Conservation (phyloP, 805 yeast genomes). For the Yamadazyma sp. region DNA sequence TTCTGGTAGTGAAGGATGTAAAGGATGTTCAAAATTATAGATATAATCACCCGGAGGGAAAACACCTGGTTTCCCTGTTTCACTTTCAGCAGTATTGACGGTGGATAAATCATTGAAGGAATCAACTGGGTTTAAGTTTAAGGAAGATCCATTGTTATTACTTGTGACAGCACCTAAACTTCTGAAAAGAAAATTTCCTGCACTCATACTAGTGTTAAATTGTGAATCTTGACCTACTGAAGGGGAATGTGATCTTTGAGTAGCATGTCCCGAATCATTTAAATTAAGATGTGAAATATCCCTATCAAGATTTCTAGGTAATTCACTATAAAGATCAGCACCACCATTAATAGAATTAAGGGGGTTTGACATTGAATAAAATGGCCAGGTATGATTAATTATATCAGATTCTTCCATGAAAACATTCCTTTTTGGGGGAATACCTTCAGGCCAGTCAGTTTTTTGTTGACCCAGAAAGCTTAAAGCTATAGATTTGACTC, state of each 20-base stretch:
- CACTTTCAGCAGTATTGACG: constrained; percentile 15
- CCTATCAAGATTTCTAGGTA: constrained; percentile 15
- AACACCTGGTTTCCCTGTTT: constrained; percentile 21
- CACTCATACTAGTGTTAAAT: constrained; percentile 3
- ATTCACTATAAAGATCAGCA: constrained; percentile 44
- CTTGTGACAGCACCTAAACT: constrained; percentile 25
- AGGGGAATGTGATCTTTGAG: constrained; percentile 15
- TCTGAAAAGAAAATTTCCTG: constrained; percentile 20
- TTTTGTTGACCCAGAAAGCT: constrained; percentile 64
- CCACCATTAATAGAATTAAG: constrained; percentile 32
- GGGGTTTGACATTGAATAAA: constrained; percentile 43
- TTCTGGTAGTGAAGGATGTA: constrained; percentile 83
- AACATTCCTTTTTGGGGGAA: constrained; percentile 80
- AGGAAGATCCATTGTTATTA: constrained; percentile 33
- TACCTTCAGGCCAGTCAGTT: constrained; percentile 98
- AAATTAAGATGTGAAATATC: constrained; percentile 37
- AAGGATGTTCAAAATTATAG: constrained; percentile 86
- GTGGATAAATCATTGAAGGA: constrained; percentile 20
- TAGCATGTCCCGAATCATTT: constrained; percentile 25
- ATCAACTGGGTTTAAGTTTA: constrained; percentile 19
- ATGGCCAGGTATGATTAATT: constrained; percentile 87
- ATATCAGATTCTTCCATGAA: constrained; percentile 63
- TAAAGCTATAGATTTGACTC: constrained; percentile 60
- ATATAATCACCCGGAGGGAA: constrained; percentile 89
- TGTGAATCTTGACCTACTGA: neutral